These are phyloP conservation scores for Fusarium sp. DNA, from an alignment of 2,329 filamentous ascomycete species.

Conservation along the genomic window DNA sequence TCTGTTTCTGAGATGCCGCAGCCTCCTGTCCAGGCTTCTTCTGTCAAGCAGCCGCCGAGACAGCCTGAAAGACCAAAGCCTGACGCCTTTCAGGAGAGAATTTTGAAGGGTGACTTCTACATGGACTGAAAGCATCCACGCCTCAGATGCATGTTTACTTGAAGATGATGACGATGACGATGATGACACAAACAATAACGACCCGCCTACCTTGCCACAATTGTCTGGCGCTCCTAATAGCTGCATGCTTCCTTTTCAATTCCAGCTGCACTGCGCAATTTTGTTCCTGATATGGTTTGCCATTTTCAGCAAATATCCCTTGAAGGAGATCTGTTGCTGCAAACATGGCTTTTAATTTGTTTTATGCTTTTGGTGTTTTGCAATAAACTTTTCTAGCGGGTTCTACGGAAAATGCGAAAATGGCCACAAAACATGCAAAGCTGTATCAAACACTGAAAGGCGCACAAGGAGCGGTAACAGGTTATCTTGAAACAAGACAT, in stretches of 20 bases:
- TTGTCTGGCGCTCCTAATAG: slow-evolving; percentile 25
- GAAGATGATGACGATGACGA: slow-evolving; percentile 36
- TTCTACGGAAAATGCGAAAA: slow-evolving; percentile 18
- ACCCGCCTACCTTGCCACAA: slow-evolving; percentile 12
- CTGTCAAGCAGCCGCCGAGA: slow-evolving; percentile 51
- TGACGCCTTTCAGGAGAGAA: slow-evolving; percentile 95
- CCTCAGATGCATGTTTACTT: slow-evolving; percentile 11
- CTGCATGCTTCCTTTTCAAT: neutral
- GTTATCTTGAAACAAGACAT: slow-evolving; percentile 15
- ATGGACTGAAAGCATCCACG: slow-evolving; percentile 77
- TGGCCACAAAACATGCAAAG: slow-evolving; percentile 22
- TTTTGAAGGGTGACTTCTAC: slow-evolving; percentile 96
- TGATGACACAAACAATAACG: slow-evolving; percentile 28
- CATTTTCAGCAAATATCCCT: slow-evolving; percentile 15
- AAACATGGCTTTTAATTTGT: slow-evolving; percentile 22
- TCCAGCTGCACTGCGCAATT: slow-evolving; percentile 18
- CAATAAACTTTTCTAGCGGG: slow-evolving; percentile 22
- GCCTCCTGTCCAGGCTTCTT: slow-evolving; percentile 61
- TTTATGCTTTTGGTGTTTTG: slow-evolving; percentile 25
- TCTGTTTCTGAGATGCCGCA: slow-evolving; percentile 73
- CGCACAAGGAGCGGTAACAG: slow-evolving; percentile 17
- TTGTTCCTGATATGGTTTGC: slow-evolving; percentile 20
- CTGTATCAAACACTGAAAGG: slow-evolving; percentile 19
- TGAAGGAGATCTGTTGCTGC: slow-evolving; percentile 30
- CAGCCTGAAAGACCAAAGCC: slow-evolving; percentile 71